Base-by-base conservation (phyloP, 2,329 filamentous ascomycete genomes). In the Claviceps purpurea region DNA sequence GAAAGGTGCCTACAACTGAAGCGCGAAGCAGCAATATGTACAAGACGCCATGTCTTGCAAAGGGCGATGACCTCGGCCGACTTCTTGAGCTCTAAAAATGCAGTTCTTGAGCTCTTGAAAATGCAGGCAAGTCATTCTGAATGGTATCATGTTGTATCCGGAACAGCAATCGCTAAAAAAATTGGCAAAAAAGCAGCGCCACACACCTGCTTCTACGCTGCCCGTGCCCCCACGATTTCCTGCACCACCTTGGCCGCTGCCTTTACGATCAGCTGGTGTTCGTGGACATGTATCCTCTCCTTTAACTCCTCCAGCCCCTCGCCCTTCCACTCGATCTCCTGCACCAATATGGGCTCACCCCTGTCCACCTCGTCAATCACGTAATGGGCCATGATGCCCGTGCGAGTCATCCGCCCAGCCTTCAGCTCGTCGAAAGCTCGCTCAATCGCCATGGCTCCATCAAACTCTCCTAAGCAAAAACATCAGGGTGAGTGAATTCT, bases 381-480 rank as follows among this genome's bases (percentile, higher is more conserved):
- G 67, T 90, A 84, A 69, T 95, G 89, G 16, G 89, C 81, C 90
- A 95, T 95, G 51, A 94, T 83, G 0, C 90, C 89, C 0, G 89
- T 94, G 57, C 75, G 77, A 60, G 82, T 78, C 10, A 88, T 77
- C 56, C 76, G 77, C 5, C 78, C 77, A 2, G 69, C 70, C 63
- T 82, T 68, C 64, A 86, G 89, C 53, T 87, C 88, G 47, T 79
- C 75, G 68, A 81, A 89, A 3, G 89, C 88, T 24, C 87, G 75
- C 60, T 85, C 80, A 59, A 95, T 94, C 16, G 89, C 89, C 57
- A 77, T 71, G 41, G 82, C 79, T 4, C 89, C 89, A 58, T 90
- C 85, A 63, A 89, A 90, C 60, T 82, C 77, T 1, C 85, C 85
- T 62, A 34, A 34, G 30, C 30, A 11, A 34, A 30, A 34, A 34